phyloP scores from a whole-genome alignment of 2,329 filamentous ascomycete species.

The Talaromyces sp. region DNA sequence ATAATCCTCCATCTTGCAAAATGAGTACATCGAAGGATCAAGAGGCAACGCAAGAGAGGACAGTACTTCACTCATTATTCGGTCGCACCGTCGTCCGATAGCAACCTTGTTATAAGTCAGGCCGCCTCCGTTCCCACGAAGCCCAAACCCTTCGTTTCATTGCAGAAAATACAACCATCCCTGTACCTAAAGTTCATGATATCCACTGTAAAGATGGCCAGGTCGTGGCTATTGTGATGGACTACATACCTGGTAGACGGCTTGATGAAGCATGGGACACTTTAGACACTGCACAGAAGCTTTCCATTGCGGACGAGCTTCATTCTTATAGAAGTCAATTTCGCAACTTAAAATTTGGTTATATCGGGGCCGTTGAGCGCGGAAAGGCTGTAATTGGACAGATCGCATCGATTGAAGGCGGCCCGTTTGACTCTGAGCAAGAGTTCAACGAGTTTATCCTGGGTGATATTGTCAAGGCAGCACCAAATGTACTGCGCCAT shows the following conservation, averaged over 20 bases:
- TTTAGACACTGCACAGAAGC: conserved; percentile 12
- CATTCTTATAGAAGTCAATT: conserved; percentile 13
- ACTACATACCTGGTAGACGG: conserved; percentile 14
- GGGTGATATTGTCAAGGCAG: no score
- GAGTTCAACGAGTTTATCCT: no score
- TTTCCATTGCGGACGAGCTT: conserved; percentile 13
- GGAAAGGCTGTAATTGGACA: conserved; percentile 15
- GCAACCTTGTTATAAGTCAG: background rate
- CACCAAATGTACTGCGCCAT: no score
- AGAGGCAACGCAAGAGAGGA: background rate
- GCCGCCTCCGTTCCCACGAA: no score
- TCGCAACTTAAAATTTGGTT: conserved; percentile 13
- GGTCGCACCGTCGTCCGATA: background rate
- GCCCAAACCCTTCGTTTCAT: no score
- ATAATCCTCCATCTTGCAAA: background rate
- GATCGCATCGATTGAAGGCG: conserved; percentile 12
- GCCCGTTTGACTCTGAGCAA: conserved; percentile 16
- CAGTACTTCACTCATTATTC: background rate
- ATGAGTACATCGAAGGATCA: background rate
- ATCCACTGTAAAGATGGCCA: no score
- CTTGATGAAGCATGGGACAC: conserved; percentile 16
- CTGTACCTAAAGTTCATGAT: no score
- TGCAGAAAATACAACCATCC: no score
- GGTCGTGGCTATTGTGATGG: no score
- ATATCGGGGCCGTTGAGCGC: conserved; percentile 15